Evolutionary conservation across 345 rosid genomes (phyloP).

Genomic region (Hirschfeldia incana): DNA sequence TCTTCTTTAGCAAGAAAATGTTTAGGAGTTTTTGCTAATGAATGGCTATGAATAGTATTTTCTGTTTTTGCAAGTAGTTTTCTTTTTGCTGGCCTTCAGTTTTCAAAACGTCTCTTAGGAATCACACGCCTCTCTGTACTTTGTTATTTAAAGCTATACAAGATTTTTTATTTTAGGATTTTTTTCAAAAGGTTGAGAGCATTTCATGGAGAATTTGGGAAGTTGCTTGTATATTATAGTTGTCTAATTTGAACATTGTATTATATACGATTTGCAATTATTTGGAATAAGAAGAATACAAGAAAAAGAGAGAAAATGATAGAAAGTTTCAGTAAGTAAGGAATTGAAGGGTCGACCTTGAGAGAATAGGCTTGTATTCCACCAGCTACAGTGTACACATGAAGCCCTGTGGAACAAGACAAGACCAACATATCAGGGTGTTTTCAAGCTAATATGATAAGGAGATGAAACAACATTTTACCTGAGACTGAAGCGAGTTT

Average conservation of each 20-base stretch:
- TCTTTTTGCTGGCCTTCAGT: constrained; percentile 23
- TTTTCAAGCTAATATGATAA: background rate
- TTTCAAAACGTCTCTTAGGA: constrained; percentile 29
- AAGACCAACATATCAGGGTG: constrained; percentile 5
- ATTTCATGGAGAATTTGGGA: constrained; percentile 18
- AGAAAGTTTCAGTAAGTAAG: constrained; percentile 59
- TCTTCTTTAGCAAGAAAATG: constrained; percentile 36
- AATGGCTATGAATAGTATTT: constrained; percentile 29
- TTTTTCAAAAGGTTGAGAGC: constrained; percentile 33
- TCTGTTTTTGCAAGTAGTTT: constrained; percentile 18
- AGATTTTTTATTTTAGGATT: constrained; percentile 24
- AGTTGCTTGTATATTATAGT: background rate
- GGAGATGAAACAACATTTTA: background rate
- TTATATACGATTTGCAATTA: background rate
- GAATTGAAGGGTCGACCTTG: constrained; percentile 72
- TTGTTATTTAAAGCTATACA: constrained; percentile 28
- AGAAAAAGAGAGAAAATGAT: background rate
- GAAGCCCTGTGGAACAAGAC: constrained; percentile 61
- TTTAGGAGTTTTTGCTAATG: constrained; percentile 22
- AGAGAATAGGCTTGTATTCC: constrained; percentile 80
- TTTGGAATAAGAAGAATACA: background rate
- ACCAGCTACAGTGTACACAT: constrained; percentile 68
- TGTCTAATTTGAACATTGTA: constrained; percentile 7
- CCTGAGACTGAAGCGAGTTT: constrained; percentile 87
- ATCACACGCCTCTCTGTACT: constrained; percentile 18